Evolutionary conservation across 306 rosid species (phyloP).

Genomic region (Herpetospermum pedunculosum): DNA sequence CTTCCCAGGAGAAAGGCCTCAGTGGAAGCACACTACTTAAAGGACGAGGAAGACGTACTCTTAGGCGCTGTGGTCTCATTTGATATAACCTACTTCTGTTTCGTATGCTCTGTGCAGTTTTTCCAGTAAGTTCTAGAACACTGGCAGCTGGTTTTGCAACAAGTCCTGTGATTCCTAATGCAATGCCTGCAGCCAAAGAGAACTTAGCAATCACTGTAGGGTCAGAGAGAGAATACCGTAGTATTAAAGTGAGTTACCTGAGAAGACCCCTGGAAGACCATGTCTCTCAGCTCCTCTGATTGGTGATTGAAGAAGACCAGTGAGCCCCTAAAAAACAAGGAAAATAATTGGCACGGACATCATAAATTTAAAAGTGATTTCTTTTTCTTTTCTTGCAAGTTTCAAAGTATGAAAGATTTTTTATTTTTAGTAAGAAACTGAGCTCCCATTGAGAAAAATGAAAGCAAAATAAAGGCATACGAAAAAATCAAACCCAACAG

Average conservation of each 20-base stretch:
- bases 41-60: constrained; percentile 74
- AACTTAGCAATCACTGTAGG: not conserved
- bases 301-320: constrained; percentile 95
- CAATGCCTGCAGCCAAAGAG: constrained; percentile 47
- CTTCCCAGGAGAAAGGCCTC: constrained; percentile 85
- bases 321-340: constrained; percentile 58
- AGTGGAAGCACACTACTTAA: constrained; percentile 46
- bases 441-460: no score
- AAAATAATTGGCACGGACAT: not conserved
- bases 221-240: not conserved
- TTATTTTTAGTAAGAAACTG: no score
- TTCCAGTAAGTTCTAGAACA: constrained; percentile 90
- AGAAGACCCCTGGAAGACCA: constrained; percentile 95
- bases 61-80: constrained; percentile 36
- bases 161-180: constrained; percentile 82
- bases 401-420: no score
- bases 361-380: not conserved
- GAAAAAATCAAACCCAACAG: no score
- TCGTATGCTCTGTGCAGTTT: constrained; percentile 85
- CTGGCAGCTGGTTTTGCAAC: constrained; percentile 95
- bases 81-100: constrained; percentile 74
- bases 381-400: not conserved
- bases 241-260: constrained; percentile 33
- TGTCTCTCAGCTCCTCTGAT: constrained; percentile 92
- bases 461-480: no score